Base-by-base conservation (phyloP, 2,329 filamentous ascomycete species). In the Alternaria atra region DNA sequence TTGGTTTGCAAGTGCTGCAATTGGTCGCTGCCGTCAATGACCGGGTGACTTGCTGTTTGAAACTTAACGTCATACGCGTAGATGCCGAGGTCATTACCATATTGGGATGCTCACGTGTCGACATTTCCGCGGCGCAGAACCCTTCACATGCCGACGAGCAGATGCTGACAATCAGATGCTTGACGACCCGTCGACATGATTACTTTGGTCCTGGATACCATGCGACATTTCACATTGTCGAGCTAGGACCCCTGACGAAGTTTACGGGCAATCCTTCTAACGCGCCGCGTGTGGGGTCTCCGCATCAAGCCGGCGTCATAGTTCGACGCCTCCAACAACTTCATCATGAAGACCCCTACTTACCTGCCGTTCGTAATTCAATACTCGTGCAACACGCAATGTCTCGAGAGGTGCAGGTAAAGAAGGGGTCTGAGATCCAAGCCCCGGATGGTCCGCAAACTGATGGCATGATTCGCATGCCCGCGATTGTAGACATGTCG, bases 401-500 rank as follows among this genome's bases (percentile, higher is more conserved):
- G 63, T 64, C 71, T 30, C 60, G 70, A n/a, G 67, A 73, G 56
- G 72, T 77, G 4, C 59, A 67, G 40, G 67, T 77, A 6, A 76
- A 72, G 60, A 74, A 70, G 43, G 68, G 58, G 9, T 68, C 73
- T 10, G 73, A 74, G 17, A 73, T 76, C 48, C 68, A 66, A 42
- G 64, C 72, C n/a, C 69, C 73, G 23, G 76, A 77, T 47, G 82
- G 83, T 34, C 81, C 81, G 37, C 81, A 83, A 61, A 83, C 82
- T 1, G 77, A 82, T 44, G 81, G 82, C 61, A 83, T 83, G 84
- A 84, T 79, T 62, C 81, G 77, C 51, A 83, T 79, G 74, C 82
- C 70, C 52, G 90, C 89, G n/a, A 83, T 92, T 50, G 83, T 89
- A 46, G 83, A 86, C 71, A 85, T 87, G 74, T 88, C 85, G 55